These are phyloP conservation scores for Penicillium sp. DNA, from an alignment of 2,329 filamentous ascomycete genomes.

Conservation along the genomic window DNA sequence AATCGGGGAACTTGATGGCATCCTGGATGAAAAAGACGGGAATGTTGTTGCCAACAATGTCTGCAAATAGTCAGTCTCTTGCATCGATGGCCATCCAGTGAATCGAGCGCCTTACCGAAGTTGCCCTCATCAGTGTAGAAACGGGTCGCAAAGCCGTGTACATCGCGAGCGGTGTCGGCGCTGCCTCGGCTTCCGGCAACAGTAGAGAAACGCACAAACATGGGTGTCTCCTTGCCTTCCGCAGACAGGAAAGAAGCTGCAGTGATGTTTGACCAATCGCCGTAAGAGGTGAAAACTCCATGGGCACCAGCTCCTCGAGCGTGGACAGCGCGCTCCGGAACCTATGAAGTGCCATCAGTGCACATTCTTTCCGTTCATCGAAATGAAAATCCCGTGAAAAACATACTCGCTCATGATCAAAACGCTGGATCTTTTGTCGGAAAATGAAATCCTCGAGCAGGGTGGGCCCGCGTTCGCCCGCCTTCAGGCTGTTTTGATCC, in stretches of 20 bases:
- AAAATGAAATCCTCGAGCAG: constrained; percentile 68
- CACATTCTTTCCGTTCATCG: neutral
- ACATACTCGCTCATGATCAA: constrained; percentile 63
- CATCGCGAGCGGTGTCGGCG: constrained; percentile 64
- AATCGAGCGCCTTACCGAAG: constrained; percentile 34
- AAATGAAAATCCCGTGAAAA: neutral
- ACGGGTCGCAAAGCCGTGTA: constrained; percentile 64
- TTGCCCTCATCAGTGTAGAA: constrained; percentile 71
- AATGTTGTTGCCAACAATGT: constrained; percentile 37
- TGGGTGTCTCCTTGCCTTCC: constrained; percentile 55
- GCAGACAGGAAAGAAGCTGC: constrained; percentile 57
- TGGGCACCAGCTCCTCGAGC: constrained; percentile 63
- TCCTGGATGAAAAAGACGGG: constrained; percentile 42
- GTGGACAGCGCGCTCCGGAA: constrained; percentile 63
- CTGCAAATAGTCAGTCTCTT: constrained; percentile 11
- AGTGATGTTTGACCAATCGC: constrained; percentile 61
- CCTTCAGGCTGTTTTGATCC: constrained; percentile 61
- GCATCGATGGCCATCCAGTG: too few species aligned
- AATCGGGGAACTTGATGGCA: constrained; percentile 38
- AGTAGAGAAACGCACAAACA: constrained; percentile 69
- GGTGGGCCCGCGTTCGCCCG: constrained; percentile 61
- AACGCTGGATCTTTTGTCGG: constrained; percentile 64
- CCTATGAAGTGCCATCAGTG: constrained; percentile 24
- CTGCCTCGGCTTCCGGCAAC: constrained; percentile 65
- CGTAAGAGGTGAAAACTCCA: constrained; percentile 64